Evolutionary conservation across 192 early-diverging fungal genomes (phyloP).

Genomic region (Podila minutissima): DNA sequence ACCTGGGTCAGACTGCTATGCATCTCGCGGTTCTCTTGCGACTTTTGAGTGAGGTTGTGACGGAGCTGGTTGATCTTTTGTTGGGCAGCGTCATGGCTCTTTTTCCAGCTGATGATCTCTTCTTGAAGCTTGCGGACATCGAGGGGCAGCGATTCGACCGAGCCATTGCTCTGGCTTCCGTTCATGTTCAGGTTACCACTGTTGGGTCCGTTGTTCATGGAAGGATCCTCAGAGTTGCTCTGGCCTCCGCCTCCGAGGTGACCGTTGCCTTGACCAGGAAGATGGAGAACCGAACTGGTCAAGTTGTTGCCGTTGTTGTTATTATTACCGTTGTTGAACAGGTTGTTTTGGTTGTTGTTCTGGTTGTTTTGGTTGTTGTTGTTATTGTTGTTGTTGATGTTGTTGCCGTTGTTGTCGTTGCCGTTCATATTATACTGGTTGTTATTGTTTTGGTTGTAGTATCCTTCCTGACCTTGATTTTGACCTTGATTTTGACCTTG

Average conservation of each 20-base stretch:
- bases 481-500: neutral
- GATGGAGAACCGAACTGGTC: slow-evolving; percentile 11
- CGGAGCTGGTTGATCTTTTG: slow-evolving; percentile 35
- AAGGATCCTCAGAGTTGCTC: slow-evolving; percentile 9
- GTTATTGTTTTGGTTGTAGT: neutral
- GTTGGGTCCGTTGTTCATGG: slow-evolving; percentile 6
- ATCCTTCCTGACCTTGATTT: slow-evolving; percentile 11
- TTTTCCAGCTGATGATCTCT: slow-evolving; percentile 39
- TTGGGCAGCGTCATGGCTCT: slow-evolving; percentile 35
- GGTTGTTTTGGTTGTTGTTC: slow-evolving; percentile 2
- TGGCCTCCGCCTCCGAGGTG: slow-evolving; percentile 1
- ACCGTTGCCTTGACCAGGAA: slow-evolving; percentile 15
- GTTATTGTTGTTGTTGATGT: slow-evolving; percentile 19
- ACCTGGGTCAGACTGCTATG: slow-evolving; percentile 27
- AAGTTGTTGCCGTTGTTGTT: slow-evolving; percentile 5
- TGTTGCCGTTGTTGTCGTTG: slow-evolving; percentile 19
- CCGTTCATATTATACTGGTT: slow-evolving; percentile 24
- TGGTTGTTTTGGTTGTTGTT: slow-evolving; percentile 8
- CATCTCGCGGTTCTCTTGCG: slow-evolving; percentile 49
- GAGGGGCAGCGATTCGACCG: slow-evolving; percentile 2
- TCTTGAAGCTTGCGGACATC: slow-evolving; percentile 47
- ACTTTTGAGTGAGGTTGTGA: slow-evolving; percentile 30
- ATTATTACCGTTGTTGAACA: slow-evolving; percentile 8
- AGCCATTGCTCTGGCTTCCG: slow-evolving; percentile 5
- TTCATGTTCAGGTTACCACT: neutral